Percentiles rank a stretch among this genome's conserved stretches.
Conservation (phyloP, 331 rosid species). For the Quercus tomentella region DNA sequence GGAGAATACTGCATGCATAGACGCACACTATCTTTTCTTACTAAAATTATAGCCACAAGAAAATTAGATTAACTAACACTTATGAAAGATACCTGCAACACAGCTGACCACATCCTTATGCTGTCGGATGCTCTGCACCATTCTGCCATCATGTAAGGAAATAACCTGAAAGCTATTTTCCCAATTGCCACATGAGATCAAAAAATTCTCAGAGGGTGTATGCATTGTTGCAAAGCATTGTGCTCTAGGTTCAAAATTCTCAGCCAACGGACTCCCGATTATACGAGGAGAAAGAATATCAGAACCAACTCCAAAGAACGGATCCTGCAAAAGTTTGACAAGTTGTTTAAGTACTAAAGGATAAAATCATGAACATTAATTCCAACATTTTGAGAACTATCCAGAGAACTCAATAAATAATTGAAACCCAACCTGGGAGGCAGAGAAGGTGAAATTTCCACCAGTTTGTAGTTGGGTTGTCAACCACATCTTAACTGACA, state of each 20-base stretch:
- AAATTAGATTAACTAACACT: not conserved
- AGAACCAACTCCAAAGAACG: slow-evolving; percentile 83
- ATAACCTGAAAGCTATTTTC: slow-evolving; percentile 97
- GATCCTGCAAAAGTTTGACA: slow-evolving; percentile 58
- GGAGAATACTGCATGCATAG: not conserved
- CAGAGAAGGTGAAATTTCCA: slow-evolving; percentile 93
- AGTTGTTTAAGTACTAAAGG: slow-evolving; percentile 9
- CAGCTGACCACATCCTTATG: slow-evolving; percentile 98
- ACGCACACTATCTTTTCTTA: not conserved
- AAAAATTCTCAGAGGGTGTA: slow-evolving; percentile 68
- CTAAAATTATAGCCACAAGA: not conserved
- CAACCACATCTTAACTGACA: slow-evolving; percentile 89
- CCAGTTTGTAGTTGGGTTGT: slow-evolving; percentile 90
- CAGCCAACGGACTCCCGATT: slow-evolving; percentile 88
- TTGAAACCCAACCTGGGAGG: slow-evolving; percentile 69
- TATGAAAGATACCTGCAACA: slow-evolving; percentile 71
- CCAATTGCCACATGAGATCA: slow-evolving; percentile 96
- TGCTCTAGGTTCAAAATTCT: slow-evolving; percentile 79
- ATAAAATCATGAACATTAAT: slow-evolving; percentile 2
- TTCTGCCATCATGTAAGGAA: slow-evolving; percentile 81
- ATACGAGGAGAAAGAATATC: slow-evolving; percentile 79
- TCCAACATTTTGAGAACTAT: slow-evolving; percentile 8
- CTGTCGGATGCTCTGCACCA: slow-evolving; percentile 95
- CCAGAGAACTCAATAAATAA: slow-evolving; percentile 23
- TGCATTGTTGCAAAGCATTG: slow-evolving; percentile 91